Evolutionary conservation across 768 basidiomycete species (phyloP).

Genomic region (Boletus sp.): DNA sequence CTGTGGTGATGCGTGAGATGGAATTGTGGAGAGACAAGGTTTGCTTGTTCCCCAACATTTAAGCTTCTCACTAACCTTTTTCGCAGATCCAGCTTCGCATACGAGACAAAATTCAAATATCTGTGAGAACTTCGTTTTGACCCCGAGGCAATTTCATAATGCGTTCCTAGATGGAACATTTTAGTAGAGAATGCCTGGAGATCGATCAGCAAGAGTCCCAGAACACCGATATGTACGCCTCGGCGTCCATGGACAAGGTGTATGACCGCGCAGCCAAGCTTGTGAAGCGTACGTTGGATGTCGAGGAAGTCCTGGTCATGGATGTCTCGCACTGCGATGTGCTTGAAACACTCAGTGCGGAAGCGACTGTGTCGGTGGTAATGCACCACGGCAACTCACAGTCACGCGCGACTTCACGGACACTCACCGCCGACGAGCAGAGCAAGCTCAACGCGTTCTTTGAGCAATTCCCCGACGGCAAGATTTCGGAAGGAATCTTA

Average conservation of each 20-base stretch:
- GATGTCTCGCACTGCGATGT: conserved; percentile 92
- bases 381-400: conserved; percentile 68
- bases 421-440: conserved; percentile 70
- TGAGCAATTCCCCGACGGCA: conserved; percentile 76
- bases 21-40: conserved; percentile 95
- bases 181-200: conserved; percentile 92
- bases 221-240: conserved; percentile 23
- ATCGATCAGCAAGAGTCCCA: conserved; percentile 57
- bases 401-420: conserved; percentile 48
- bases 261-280: conserved; percentile 90
- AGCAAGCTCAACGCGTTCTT: conserved; percentile 75
- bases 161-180: conserved; percentile 78
- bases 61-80: neutral
- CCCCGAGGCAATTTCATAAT: neutral
- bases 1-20: conserved; percentile 92
- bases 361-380: conserved; percentile 64
- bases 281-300: conserved; percentile 85
- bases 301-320: conserved; percentile 89
- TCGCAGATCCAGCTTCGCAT: conserved; percentile 82
- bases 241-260: conserved; percentile 75
- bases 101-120: conserved; percentile 88
- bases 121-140: conserved; percentile 45
- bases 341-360: conserved; percentile 61
- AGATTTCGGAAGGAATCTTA: conserved; percentile 83
- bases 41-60: neutral